Conservation (phyloP, 2,329 filamentous ascomycete species). For the Lasiodiplodia gonubiensis region DNA sequence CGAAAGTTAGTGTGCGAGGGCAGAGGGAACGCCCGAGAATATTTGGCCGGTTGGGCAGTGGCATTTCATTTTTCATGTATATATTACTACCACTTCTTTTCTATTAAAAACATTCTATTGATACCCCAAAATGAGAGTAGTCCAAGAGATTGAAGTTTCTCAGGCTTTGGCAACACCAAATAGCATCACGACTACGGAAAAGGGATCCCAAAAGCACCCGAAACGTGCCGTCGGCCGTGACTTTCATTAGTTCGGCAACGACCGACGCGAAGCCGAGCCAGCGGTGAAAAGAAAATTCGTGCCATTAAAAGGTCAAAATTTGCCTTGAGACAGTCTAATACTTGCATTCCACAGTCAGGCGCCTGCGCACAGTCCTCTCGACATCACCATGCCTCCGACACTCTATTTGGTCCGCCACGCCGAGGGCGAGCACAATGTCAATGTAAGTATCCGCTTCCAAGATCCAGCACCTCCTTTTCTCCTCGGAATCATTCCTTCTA, state of each 20-base stretch:
- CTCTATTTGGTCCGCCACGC: constrained; percentile 76
- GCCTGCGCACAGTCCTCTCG: constrained; percentile 8
- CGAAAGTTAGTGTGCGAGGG: background rate
- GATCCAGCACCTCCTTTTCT: background rate
- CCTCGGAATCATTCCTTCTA: background rate
- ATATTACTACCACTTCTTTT: background rate
- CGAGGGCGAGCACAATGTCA: constrained; percentile 75
- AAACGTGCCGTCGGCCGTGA: background rate
- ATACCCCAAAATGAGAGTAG: background rate
- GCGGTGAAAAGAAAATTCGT: constrained; percentile 18
- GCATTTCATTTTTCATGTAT: background rate
- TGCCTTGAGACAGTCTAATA: background rate
- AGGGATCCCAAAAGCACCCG: background rate
- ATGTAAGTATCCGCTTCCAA: constrained; percentile 32
- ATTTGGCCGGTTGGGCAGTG: background rate
- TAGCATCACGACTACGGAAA: background rate
- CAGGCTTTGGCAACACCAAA: background rate
- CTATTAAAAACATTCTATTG: background rate
- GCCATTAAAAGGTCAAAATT: background rate
- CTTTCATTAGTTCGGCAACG: constrained; percentile 2
- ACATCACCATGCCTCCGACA: constrained; percentile 49
- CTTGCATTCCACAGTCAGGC: background rate
- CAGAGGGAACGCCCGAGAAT: background rate
- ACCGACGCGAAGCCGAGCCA: constrained; percentile 6
- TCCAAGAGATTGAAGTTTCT: background rate